Evolutionary conservation across 78 protist species (phyloP), one percentile per base, ranked within the genome.

Genomic region (Cavenderia fasciculata): DNA sequence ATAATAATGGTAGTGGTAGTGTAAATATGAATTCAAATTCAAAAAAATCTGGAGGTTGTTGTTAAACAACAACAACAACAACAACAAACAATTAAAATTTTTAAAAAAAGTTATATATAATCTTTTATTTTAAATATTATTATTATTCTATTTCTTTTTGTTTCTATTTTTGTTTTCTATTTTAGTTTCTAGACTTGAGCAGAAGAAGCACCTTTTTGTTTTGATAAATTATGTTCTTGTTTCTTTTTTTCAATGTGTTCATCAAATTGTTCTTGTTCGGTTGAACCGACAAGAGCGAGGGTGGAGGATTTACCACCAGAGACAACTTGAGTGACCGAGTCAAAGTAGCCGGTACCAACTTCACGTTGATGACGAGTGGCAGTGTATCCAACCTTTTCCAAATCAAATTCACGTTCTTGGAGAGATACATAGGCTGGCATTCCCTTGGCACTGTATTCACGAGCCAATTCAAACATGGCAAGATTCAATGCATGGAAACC

Each of bases 401-500:
- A 31, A 19, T 76, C 34, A 40, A 82, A 82, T 33, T 82, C 90
- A 57, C 41, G 65, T 31, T 79, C 90, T 82, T 82, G 90, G 29
- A 82, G 57, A 11, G 33, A 51, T 34, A 82, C 90, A 29, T 82
- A 82, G 1, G 90, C 90, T 23, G 90, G 54, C 90, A 82, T 82
- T 23, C 71, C 90, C 25, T 38, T 43, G 14, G 56, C n/a, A 23
- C 34, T 33, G 27, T 82, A 82, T 16, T 68, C 78, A 27, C 21
- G n/a, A 0, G 78, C 78, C 44, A 82, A 43, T 44, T 82, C 90
- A 68, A 82, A 82, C 90, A 82, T 82, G 10, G 78, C 18, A 19
- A 68, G 31, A 19, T 93, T 96, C 94, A 84, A 93, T 78, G 78
- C 29, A 74, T 97, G 98, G 97, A 97, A 96, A 46, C 98, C 97